Conservation (phyloP, 108 stramenopile genomes). For the Stephanodiscus minutulus region DNA sequence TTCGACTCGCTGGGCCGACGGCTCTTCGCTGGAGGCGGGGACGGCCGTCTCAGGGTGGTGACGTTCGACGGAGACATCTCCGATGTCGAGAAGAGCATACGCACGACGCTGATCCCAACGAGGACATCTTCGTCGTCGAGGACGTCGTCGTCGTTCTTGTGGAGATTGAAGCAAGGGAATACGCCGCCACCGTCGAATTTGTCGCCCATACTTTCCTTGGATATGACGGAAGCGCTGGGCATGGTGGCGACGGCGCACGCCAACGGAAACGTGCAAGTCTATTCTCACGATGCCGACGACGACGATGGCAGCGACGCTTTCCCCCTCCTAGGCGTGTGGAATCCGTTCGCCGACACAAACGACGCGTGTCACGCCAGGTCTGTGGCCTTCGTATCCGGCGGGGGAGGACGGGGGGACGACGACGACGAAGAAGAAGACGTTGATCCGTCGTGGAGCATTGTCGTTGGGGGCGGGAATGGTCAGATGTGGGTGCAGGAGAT, state of each 20-base stretch:
- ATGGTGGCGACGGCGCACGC: constrained; percentile 38
- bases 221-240: constrained; percentile 33
- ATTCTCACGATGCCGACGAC: constrained; percentile 25
- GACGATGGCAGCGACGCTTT: constrained; percentile 11
- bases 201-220: constrained; percentile 45
- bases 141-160: background rate
- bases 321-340: constrained; percentile 37
- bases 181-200: background rate
- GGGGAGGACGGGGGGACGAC: background rate
- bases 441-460: constrained; percentile 15
- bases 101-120: background rate
- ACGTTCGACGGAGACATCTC: constrained; percentile 21
- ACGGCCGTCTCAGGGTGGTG: constrained; percentile 49
- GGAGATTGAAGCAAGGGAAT: constrained; percentile 2
- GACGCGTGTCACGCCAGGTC: constrained; percentile 32
- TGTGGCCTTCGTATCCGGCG: constrained; percentile 30
- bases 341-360: constrained; percentile 17
- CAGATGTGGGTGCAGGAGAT: constrained; percentile 36
- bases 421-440: constrained; percentile 3
- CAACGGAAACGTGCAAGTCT: constrained; percentile 33
- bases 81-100: background rate
- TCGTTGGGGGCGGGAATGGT: constrained; percentile 54
- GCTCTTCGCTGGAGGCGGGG: constrained; percentile 52
- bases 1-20: constrained; percentile 51
- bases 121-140: background rate